Conservation (phyloP, 441 rosid genomes). For the Gossypium laxum region DNA sequence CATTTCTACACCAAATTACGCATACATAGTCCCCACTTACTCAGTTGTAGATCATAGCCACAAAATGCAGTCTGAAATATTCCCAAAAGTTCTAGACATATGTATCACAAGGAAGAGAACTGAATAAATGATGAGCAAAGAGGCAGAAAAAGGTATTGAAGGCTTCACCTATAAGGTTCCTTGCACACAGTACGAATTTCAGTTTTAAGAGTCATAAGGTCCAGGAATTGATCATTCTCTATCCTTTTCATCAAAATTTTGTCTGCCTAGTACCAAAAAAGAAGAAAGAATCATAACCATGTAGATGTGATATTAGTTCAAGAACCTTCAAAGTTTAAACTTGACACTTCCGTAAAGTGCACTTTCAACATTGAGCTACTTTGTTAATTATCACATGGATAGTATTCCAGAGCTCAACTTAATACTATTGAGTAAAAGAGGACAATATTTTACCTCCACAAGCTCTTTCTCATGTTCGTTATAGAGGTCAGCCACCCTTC, state of each 20-base stretch:
- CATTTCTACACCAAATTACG: neutral
- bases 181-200: constrained; percentile 73
- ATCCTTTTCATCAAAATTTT: constrained; percentile 81
- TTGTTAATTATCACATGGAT: neutral
- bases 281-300: neutral
- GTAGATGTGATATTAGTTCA: constrained; percentile 3
- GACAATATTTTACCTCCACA: constrained; percentile 44
- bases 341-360: neutral
- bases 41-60: neutral
- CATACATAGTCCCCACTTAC: neutral
- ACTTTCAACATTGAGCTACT: neutral
- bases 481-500: constrained; percentile 69
- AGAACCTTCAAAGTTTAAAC: constrained; percentile 3
- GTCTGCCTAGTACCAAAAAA: constrained; percentile 47
- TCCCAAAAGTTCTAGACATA: neutral
- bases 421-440: neutral
- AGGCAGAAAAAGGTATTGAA: constrained; percentile 9
- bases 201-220: constrained; percentile 72
- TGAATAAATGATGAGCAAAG: constrained; percentile 14
- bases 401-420: neutral
- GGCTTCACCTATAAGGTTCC: constrained; percentile 83
- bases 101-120: constrained; percentile 5
- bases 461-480: constrained; percentile 85
- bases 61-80: neutral
- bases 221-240: constrained; percentile 86